Conservation (phyloP, 306 rosid genomes). For the Cucurbita argyrosperma region DNA sequence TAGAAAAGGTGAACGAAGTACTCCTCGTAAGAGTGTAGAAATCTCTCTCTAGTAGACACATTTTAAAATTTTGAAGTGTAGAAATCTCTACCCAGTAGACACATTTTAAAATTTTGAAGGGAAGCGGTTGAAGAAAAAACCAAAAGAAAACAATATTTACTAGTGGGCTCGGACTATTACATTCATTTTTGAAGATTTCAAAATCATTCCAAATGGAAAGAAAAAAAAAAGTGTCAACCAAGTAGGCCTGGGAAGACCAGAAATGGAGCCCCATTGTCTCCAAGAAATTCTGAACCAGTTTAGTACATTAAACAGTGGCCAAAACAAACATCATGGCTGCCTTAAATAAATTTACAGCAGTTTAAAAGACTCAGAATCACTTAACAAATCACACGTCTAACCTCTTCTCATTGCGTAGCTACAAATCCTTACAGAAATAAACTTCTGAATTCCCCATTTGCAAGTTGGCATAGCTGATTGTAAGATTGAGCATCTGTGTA, state of each 20-base stretch:
- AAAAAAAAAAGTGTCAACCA: neutral
- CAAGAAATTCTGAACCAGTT: neutral
- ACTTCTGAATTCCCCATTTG: slow-evolving; percentile 71
- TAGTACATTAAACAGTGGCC: neutral
- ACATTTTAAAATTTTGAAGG: too few relatives aligned
- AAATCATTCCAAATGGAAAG: too few relatives aligned
- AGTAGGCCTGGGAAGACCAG: neutral
- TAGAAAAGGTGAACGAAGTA: too few relatives aligned
- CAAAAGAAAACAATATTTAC: too few relatives aligned
- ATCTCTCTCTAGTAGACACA: too few relatives aligned
- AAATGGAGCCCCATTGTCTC: neutral
- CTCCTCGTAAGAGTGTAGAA: too few relatives aligned
- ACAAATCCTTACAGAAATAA: slow-evolving; percentile 41
- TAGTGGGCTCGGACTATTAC: too few relatives aligned
- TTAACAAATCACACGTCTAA: neutral
- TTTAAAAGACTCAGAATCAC: neutral
- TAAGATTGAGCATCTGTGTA: slow-evolving; percentile 45
- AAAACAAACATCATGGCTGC: neutral
- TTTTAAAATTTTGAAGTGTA: too few relatives aligned
- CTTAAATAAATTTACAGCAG: neutral
- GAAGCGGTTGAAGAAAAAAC: too few relatives aligned
- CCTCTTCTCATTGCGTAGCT: neutral
- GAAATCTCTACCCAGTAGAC: too few relatives aligned
- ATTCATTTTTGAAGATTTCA: too few relatives aligned
- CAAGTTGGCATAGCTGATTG: slow-evolving; percentile 76